A percentile compares a stretch with the other conserved stretches of the same genome.
These are phyloP conservation scores for Epipyxis sp. DNA, from an alignment of 108 stramenopile species.

Conservation along the genomic window DNA sequence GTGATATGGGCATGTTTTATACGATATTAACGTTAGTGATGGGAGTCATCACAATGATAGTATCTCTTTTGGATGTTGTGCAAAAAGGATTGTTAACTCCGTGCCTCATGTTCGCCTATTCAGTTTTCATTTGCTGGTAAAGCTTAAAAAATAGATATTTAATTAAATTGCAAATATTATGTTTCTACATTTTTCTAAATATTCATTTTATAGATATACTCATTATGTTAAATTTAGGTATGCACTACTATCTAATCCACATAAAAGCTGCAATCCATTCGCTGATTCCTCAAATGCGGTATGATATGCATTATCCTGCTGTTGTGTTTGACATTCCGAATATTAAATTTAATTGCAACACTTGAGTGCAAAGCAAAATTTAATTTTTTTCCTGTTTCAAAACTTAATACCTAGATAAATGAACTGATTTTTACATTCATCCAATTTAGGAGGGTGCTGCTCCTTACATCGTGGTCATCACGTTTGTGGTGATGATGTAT, in stretches of 20 bases:
- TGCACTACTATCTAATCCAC: slow-evolving; percentile 13
- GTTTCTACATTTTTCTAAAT: too few relatives aligned
- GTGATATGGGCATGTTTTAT: slow-evolving; percentile 29
- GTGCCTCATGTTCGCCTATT: slow-evolving; percentile 4
- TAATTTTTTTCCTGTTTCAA: too few relatives aligned
- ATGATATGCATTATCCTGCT: neutral
- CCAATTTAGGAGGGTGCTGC: slow-evolving; percentile 9
- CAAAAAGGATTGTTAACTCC: slow-evolving; percentile 9
- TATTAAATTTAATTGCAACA: neutral
- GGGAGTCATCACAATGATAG: slow-evolving; percentile 6
- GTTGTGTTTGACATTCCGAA: neutral
- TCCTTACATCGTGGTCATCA: neutral
- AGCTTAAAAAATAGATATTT: neutral
- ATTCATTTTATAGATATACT: too few relatives aligned
- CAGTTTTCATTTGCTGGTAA: slow-evolving; percentile 27
- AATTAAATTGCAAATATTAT: too few relatives aligned
- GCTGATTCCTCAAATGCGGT: neutral
- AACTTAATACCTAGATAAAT: too few relatives aligned
- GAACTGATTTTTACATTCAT: too few relatives aligned
- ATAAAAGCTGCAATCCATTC: slow-evolving; percentile 8
- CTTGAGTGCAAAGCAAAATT: neutral
- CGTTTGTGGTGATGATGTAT: slow-evolving; percentile 9
- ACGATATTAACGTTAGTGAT: neutral
- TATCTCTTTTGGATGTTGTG: slow-evolving; percentile 21
- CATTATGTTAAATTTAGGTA: slow-evolving; percentile 9